A percentile compares a stretch with the other conserved stretches of the same genome.
Evolutionary conservation across 306 rosid genomes (phyloP).

Genomic region (Alnus rubra): DNA sequence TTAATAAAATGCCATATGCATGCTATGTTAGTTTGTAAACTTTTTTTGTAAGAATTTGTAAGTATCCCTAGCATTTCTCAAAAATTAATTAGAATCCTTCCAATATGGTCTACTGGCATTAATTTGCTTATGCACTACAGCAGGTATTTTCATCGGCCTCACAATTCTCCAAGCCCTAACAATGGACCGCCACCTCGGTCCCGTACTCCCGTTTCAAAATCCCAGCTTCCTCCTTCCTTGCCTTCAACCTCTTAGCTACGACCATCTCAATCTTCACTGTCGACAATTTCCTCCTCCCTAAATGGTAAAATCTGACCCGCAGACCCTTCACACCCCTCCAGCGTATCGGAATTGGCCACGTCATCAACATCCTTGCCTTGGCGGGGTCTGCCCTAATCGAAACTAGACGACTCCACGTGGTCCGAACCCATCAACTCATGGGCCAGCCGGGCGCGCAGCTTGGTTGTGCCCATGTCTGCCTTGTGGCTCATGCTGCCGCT

Average conservation of each 20-base stretch:
- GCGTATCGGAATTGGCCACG: constrained; percentile 29
- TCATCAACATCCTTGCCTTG: constrained; percentile 11
- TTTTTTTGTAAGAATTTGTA: too few species aligned
- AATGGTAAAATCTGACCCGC: constrained; percentile 2
- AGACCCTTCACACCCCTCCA: constrained; percentile 24
- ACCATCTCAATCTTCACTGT: constrained; percentile 26
- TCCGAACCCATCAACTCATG: background rate
- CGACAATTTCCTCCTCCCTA: constrained; percentile 9
- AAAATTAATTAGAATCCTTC: constrained; percentile 24
- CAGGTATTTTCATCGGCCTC: constrained; percentile 17
- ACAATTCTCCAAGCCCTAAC: constrained; percentile 32
- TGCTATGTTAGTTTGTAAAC: too few species aligned
- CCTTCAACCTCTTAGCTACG: constrained; percentile 35
- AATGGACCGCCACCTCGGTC: constrained; percentile 34
- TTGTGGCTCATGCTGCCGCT: constrained; percentile 27
- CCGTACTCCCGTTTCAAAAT: constrained; percentile 28
- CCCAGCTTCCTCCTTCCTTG: constrained; percentile 25
- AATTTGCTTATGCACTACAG: constrained; percentile 10
- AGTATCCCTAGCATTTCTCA: background rate
- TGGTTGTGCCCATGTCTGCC: constrained; percentile 30
- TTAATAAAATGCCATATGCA: too few species aligned
- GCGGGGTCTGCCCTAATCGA: constrained; percentile 31
- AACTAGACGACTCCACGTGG: constrained; percentile 16
- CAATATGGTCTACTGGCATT: constrained; percentile 37
- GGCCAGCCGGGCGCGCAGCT: background rate